Base-by-base conservation (phyloP, 116 monocot genomes). In the Trichopus zeylanicus region DNA sequence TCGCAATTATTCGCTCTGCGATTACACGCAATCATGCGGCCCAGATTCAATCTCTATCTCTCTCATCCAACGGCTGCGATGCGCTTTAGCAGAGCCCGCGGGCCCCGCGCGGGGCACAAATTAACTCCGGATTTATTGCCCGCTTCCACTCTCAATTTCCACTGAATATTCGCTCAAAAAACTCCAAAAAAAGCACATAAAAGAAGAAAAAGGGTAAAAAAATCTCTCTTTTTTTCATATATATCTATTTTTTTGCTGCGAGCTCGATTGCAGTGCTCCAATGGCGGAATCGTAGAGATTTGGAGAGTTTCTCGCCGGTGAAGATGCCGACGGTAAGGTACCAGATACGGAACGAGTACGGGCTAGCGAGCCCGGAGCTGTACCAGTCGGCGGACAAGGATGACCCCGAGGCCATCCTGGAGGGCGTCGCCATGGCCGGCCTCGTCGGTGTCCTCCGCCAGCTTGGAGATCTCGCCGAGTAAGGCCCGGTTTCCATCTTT, bases 391-490 rank as follows among this genome's bases (percentile, higher is more conserved):
- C 63, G 18, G 72, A 74, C 19, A 71, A 52, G 53, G 81, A 78
- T 51, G 86, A 78, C 24, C 81, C 81, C 6, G 86, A 78, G 61
- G 86, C 78, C 29, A 32, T 86, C 18, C 81, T 86, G n/a, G 86
- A 86, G 48, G 86, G 81, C 4, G 86, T 81, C n/a, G 81, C 86
- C 61, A 77, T 86, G 81, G 81, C 86, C 30, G 86, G 86, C 1
- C 86, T 86, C 53, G 81, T 75, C 32, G 81, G 81, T 28, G 64
- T 81, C 20, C 54, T 86, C 1, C 67, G 77, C 28, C 86, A 86
- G 78, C 75, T 86, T 25, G 86, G 81, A 34, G 86, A 86, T 81
- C 86, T 86, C 53, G 74, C 81, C 1, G 81, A 78, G 86, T 86
- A 65, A 67, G 77, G 67, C n/a, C n/a, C 13, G 4, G 38, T 27